These are phyloP conservation scores for Durusdinium trenchii DNA, from an alignment of 73 alveolate genomes.

Conservation along the genomic window DNA sequence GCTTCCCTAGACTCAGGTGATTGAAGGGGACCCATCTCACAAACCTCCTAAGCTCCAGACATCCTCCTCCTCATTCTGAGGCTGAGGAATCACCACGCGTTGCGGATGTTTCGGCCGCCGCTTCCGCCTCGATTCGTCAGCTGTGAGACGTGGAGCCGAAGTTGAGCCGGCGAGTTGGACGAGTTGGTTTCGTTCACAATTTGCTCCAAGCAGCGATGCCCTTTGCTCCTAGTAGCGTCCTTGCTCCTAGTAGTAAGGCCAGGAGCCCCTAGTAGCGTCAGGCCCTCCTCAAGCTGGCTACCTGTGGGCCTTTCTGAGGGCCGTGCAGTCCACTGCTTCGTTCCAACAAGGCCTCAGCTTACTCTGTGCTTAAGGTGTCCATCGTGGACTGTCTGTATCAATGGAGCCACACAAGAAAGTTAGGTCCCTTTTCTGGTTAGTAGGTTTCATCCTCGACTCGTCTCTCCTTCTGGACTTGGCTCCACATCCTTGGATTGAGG, in stretches of 20 bases:
- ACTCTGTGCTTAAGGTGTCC: too few relatives aligned
- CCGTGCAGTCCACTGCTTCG: neutral
- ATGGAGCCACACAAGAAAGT: too few relatives aligned
- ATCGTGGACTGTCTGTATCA: too few relatives aligned
- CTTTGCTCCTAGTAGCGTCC: too few relatives aligned
- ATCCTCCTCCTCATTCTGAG: conserved; percentile 44
- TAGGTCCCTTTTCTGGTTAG: neutral
- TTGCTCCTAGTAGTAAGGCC: too few relatives aligned
- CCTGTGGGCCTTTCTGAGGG: neutral
- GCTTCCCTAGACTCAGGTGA: too few relatives aligned
- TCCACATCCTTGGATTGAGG: neutral
- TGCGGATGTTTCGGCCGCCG: conserved; percentile 74
- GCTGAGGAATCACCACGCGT: conserved; percentile 60
- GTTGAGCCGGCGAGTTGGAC: neutral
- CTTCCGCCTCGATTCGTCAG: conserved; percentile 71
- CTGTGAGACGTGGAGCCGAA: too few relatives aligned
- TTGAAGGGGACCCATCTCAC: too few relatives aligned
- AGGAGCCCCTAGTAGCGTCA: too few relatives aligned
- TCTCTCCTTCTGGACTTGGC: neutral
- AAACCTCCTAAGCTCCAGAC: neutral
- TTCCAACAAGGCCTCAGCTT: conserved; percentile 40
- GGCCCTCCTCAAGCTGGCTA: too few relatives aligned
- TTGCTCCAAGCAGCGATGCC: too few relatives aligned
- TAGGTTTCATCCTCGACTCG: neutral
- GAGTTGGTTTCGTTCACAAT: neutral